Percentiles rank a stretch among this genome's conserved stretches.
phyloP scores from a whole-genome alignment of 257 asterid species.

The Petrea volubilis region DNA sequence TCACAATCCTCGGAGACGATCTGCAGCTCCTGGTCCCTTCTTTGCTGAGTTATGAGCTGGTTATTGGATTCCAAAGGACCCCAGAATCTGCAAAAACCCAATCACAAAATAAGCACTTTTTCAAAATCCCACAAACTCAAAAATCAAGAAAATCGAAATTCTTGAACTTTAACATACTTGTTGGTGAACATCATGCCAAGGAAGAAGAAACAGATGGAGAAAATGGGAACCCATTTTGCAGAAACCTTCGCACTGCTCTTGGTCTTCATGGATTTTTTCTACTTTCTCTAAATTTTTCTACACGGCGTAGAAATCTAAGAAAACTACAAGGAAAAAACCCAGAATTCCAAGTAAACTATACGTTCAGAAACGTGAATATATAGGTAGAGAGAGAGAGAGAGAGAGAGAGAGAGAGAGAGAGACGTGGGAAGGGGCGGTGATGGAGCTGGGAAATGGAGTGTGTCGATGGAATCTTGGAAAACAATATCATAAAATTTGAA shows the following conservation, averaged over 20 bases:
- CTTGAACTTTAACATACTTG: conserved; percentile 38
- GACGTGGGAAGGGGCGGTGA: conserved; percentile 25
- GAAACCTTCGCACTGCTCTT: conserved; percentile 65
- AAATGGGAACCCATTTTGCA: conserved; percentile 77
- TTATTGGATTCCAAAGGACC: conserved; percentile 63
- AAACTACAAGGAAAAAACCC: neutral
- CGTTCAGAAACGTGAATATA: conserved; percentile 8
- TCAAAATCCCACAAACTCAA: neutral
- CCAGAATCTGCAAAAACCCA: conserved; percentile 59
- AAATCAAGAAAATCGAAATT: neutral
- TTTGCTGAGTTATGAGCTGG: conserved; percentile 75
- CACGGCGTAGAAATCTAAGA: neutral
- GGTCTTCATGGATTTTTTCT: conserved; percentile 49
- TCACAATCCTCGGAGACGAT: conserved; percentile 81
- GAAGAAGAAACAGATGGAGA: conserved; percentile 74
- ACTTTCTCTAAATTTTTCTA: neutral
- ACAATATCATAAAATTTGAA: neutral
- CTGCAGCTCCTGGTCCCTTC: conserved; percentile 90
- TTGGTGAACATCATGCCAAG: conserved; percentile 75
- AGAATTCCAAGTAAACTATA: neutral
- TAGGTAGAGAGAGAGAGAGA: neutral
- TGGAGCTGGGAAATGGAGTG: conserved; percentile 26
- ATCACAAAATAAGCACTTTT: conserved; percentile 16
- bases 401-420: conserved; percentile 1
- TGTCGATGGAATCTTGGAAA: conserved; percentile 26